Conservation (phyloP, 2,329 filamentous ascomycete genomes). For the Lasiodiplodia hormozganensis region DNA sequence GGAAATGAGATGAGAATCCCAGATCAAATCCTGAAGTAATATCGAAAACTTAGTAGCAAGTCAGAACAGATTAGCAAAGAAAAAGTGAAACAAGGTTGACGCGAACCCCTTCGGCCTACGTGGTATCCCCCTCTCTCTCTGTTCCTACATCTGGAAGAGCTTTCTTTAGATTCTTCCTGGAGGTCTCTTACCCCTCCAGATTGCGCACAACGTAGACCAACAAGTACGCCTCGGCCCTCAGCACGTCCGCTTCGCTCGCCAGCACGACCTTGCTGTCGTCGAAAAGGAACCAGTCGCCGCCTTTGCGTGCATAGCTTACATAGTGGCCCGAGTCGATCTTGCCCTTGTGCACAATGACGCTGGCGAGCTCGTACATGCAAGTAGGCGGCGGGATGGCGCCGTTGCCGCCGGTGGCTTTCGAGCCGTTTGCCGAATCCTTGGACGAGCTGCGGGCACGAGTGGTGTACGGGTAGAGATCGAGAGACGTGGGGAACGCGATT, state of each 20-base stretch:
- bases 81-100: not conserved
- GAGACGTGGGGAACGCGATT: constrained; percentile 82
- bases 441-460: constrained; percentile 58
- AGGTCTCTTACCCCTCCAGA: constrained; percentile 33
- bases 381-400: constrained; percentile 46
- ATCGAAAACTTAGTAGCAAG: not conserved
- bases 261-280: constrained; percentile 93
- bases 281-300: constrained; percentile 91
- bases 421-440: constrained; percentile 34
- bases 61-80: not conserved
- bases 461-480: constrained; percentile 92
- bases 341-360: constrained; percentile 91
- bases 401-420: constrained; percentile 31
- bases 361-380: constrained; percentile 85
- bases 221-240: constrained; percentile 86
- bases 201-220: constrained; percentile 71
- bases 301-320: constrained; percentile 84
- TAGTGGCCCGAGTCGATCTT: constrained; percentile 94
- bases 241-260: constrained; percentile 82
- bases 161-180: not conserved
- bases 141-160: not conserved
- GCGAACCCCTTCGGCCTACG: not conserved
- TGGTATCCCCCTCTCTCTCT: not conserved
- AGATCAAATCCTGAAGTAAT: not conserved
- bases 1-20: not conserved